These are phyloP conservation scores for Russula ochroleuca DNA, from an alignment of 768 basidiomycete species.

Conservation along the genomic window DNA sequence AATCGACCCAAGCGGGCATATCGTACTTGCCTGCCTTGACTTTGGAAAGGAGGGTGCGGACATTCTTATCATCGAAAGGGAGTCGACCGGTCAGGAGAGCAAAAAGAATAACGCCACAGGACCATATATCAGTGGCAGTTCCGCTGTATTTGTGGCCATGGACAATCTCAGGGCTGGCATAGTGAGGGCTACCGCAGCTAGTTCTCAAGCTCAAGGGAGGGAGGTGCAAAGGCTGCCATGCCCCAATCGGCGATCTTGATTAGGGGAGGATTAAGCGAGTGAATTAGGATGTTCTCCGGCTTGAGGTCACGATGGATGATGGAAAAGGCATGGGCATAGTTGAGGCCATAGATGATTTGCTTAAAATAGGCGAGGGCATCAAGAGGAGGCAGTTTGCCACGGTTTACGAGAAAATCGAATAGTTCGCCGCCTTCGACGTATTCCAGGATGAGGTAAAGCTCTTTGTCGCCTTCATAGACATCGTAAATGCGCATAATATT, in stretches of 20 bases:
- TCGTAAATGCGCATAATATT: conserved; percentile 95
- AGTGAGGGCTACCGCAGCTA: conserved; percentile 94
- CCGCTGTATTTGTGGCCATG: conserved; percentile 86
- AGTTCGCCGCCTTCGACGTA: conserved; percentile 96
- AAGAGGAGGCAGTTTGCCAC: conserved; percentile 69
- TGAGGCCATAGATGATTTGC: conserved; percentile 91
- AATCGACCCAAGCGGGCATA: conserved; percentile 75
- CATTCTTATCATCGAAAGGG: conserved; percentile 91
- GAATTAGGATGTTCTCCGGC: conserved; percentile 94
- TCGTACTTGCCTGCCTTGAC: conserved; percentile 85
- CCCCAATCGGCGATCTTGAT: conserved; percentile 99
- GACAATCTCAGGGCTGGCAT: conserved; percentile 95
- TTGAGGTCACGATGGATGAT: conserved; percentile 98
- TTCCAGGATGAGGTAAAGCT: conserved; percentile 90
- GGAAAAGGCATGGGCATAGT: conserved; percentile 96
- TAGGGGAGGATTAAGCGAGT: conserved; percentile 70
- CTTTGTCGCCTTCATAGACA: conserved; percentile 88
- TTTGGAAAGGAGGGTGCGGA: conserved; percentile 69
- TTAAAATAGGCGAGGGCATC: conserved; percentile 93
- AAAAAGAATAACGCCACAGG: conserved; percentile 90
- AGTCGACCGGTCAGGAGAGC: conserved; percentile 86
- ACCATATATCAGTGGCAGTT: conserved; percentile 92
- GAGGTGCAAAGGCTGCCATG: conserved; percentile 94
- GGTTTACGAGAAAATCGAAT: conserved; percentile 92
- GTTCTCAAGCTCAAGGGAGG: conserved; percentile 83